Base-by-base conservation (phyloP, 2,329 filamentous ascomycete genomes). In the Sporothrix protearum region DNA sequence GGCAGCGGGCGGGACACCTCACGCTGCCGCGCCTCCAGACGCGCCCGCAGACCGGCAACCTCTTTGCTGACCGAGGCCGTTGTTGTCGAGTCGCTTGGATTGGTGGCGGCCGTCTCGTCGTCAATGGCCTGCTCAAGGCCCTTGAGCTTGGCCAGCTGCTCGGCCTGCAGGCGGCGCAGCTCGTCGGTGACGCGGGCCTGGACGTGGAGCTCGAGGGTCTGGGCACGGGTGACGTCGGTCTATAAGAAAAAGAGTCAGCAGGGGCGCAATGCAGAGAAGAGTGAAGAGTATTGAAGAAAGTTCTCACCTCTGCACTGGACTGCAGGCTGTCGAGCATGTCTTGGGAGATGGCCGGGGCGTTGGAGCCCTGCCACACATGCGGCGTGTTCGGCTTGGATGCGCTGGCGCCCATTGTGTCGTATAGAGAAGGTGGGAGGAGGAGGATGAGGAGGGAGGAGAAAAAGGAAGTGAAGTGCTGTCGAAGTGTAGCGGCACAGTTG, bases 221-320 rank as follows among this genome's bases (percentile, higher is more conserved):
- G 92, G 77, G 91, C 87, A 79, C 95, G 94, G 75, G 93, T 94
- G 73, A 90, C 89, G 83, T 98, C 94, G 82, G 92, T 95, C 95
- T 98, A 19, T 22, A 28, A 57, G 8, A n/a, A n/a, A n/a, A n/a
- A n/a, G n/a, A n/a, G 10, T 39, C 36, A 33, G 30, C 12, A 67
- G 5, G 42, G 30, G n/a, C 22, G n/a, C 12, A 22, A 47, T 39
- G 16, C 53, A 70, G 33, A 33, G 25, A 45, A 55, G 70, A 59
- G 42, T 47, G 6, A 12, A 2, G 49, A 36, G 47, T 36, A n/a
- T n/a, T n/a, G n/a, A 28, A 57, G 66, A 33, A 36, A n/a, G 1
- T n/a, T 83, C 78, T 87, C n/a, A 97, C 94, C 89, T 97, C 94
- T 77, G 91, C 87, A 84, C 89, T 97, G 74, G 89, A 88, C 81